Percentiles rank a stretch among this genome's conserved stretches.
phyloP scores from a whole-genome alignment of 2,329 filamentous ascomycete species.

The Trichoderma guizhouense region DNA sequence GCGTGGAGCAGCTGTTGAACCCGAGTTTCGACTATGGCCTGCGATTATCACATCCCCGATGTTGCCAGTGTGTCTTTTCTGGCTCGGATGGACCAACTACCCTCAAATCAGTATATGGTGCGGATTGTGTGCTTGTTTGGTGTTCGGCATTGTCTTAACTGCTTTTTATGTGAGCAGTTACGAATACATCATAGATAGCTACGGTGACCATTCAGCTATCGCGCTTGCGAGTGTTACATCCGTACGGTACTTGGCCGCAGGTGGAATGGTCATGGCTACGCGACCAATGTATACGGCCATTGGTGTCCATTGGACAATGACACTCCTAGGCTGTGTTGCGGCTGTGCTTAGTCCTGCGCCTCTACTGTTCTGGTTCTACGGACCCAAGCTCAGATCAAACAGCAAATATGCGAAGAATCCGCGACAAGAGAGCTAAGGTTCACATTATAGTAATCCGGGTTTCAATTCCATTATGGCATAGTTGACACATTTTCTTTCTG shows the following conservation, averaged over 20 bases:
- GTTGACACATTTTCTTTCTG: background rate
- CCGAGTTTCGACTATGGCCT: conserved; percentile 53
- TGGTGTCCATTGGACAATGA: background rate
- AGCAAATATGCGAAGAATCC: background rate
- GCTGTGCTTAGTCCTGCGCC: background rate
- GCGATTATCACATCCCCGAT: conserved; percentile 48
- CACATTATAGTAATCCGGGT: too few species aligned
- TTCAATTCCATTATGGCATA: background rate
- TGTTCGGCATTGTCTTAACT: conserved; percentile 51
- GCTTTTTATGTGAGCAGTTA: conserved; percentile 50
- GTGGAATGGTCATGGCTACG: background rate
- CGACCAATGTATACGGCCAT: background rate
- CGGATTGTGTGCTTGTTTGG: conserved; percentile 45
- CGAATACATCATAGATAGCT: conserved; percentile 57
- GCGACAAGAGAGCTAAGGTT: background rate
- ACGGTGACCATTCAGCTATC: conserved; percentile 48
- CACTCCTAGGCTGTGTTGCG: background rate
- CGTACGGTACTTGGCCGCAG: background rate
- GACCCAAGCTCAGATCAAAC: background rate
- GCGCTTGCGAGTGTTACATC: background rate
- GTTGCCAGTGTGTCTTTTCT: conserved; percentile 53
- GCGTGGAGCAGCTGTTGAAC: conserved; percentile 39
- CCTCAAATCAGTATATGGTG: conserved; percentile 45
- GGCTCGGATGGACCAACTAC: conserved; percentile 55
- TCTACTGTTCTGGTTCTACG: background rate